Conservation (phyloP, 2,329 filamentous ascomycete genomes). For the Aspergillus bombycis region DNA sequence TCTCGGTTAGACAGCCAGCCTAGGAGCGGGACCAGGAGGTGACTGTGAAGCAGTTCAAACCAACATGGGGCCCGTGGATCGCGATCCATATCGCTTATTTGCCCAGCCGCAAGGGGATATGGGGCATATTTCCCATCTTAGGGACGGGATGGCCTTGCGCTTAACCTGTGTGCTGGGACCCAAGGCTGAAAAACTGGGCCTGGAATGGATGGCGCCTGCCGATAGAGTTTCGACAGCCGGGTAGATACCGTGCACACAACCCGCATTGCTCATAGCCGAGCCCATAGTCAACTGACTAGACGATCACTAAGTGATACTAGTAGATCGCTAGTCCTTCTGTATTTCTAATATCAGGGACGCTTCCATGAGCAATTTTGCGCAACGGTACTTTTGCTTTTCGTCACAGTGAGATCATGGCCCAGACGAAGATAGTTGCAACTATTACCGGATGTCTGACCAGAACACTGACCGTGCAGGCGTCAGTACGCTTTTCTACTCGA, state of each 20-base stretch:
- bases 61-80: slow-evolving; percentile 2
- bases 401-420: neutral
- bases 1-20: neutral
- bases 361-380: neutral
- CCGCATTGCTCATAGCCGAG: neutral
- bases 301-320: slow-evolving; percentile 1
- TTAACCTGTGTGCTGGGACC: neutral
- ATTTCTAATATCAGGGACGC: neutral
- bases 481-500: neutral
- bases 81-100: neutral
- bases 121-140: neutral
- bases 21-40: neutral
- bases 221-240: slow-evolving; percentile 5
- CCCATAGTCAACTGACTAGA: slow-evolving; percentile 1
- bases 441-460: neutral
- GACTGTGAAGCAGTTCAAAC: slow-evolving; percentile 3
- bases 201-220: neutral
- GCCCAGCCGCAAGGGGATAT: neutral
- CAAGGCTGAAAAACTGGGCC: slow-evolving; percentile 4
- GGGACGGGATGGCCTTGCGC: slow-evolving; percentile 1
- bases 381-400: neutral
- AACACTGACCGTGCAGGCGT: neutral
- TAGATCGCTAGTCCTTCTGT: neutral
- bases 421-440: neutral
- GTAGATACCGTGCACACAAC: slow-evolving; percentile 3